Percentiles rank a stretch among this genome's conserved stretches.
Conservation (phyloP, 257 asterid species). For the Nyctanthes arbortristis region DNA sequence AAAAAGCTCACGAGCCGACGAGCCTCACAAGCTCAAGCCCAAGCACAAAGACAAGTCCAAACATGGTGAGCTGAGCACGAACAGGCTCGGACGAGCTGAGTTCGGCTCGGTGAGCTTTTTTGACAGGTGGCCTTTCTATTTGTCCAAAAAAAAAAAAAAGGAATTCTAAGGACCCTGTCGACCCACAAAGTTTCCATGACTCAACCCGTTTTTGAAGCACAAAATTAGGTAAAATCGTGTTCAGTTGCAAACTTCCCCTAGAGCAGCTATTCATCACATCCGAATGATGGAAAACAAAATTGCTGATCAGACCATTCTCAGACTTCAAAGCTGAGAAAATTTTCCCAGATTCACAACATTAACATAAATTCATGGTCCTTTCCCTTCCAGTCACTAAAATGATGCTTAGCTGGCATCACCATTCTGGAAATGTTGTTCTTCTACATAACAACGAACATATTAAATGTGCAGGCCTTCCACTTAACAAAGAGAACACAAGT, state of each 20-base stretch:
- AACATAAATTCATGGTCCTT: background rate
- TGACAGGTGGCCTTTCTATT: no score
- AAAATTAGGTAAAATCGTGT: background rate
- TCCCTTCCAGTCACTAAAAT: background rate
- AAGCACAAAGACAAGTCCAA: no score
- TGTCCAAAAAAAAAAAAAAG: no score
- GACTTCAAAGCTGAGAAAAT: background rate
- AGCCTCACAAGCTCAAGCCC: no score
- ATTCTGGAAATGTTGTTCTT: background rate
- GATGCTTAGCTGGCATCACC: background rate
- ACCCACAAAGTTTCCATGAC: no score
- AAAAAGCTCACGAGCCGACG: no score
- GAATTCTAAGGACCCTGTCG: background rate
- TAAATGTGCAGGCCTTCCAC: background rate
- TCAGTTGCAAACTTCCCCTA: background rate
- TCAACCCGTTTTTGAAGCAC: background rate
- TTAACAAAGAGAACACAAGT: background rate
- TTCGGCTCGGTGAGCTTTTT: no score
- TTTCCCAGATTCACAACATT: background rate
- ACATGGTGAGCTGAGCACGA: no score
- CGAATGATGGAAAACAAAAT: background rate
- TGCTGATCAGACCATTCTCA: background rate
- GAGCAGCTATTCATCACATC: background rate
- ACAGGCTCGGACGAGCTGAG: no score
- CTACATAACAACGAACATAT: background rate